phyloP scores from a whole-genome alignment of 225 moss, liverwort and hornwort genomes.

The Asterella californica region DNA sequence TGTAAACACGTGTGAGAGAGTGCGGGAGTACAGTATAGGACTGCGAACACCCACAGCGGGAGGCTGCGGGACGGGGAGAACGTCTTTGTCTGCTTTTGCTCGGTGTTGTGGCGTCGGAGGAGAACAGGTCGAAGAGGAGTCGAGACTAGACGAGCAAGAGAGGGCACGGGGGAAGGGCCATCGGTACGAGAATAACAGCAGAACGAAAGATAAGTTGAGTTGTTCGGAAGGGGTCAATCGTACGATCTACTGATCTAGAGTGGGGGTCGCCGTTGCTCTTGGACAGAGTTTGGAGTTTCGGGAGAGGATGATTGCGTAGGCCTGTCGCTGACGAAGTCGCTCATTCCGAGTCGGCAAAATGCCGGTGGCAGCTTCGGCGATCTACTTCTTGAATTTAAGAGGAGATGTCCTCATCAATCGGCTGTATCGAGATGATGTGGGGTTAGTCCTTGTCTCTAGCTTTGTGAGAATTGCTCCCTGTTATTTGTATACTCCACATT shows the following conservation, averaged over 20 bases:
- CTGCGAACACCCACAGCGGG: too few relatives aligned
- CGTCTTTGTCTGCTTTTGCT: background rate
- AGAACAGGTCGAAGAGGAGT: background rate
- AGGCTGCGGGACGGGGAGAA: background rate
- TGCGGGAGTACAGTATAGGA: too few relatives aligned
- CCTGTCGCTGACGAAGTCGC: conserved; percentile 6
- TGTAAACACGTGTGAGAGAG: too few relatives aligned
- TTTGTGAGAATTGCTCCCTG: background rate
- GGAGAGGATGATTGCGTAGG: conserved; percentile 21
- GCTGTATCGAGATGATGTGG: conserved; percentile 55
- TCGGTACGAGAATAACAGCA: background rate
- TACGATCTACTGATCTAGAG: background rate
- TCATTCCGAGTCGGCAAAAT: conserved; percentile 30
- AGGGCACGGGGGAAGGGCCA: background rate
- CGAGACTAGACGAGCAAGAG: background rate
- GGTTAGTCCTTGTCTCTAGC: conserved; percentile 23
- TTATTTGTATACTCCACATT: background rate
- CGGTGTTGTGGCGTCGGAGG: background rate
- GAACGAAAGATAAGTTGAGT: background rate
- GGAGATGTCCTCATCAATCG: conserved; percentile 62
- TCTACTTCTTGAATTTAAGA: conserved; percentile 57
- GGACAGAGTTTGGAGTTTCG: background rate
- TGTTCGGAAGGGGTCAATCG: background rate
- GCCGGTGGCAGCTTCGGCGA: conserved; percentile 60
- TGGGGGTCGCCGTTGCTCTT: background rate